Evolutionary conservation across 1,284 basidiomycete species (phyloP).

Genomic region (Ceratobasidium theobromae): DNA sequence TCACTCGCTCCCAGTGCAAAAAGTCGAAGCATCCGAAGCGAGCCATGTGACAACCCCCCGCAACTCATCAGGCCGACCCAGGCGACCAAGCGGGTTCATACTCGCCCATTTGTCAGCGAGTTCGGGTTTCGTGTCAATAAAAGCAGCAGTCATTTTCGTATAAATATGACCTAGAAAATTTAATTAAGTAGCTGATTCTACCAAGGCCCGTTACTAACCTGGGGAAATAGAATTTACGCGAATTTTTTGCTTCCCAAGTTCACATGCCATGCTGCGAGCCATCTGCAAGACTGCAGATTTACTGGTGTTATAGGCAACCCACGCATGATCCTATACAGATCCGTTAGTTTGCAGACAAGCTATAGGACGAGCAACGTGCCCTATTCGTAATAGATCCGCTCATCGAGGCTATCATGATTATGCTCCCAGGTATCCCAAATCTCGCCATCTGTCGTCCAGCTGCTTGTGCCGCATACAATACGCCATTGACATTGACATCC

Average conservation of each 20-base stretch:
- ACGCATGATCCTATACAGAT: conserved; percentile 37
- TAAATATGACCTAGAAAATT: conserved; percentile 26
- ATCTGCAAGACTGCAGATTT: conserved; percentile 49
- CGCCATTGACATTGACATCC: conserved; percentile 75
- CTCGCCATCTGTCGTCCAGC: conserved; percentile 74
- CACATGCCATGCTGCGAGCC: conserved; percentile 47
- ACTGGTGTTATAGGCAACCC: conserved; percentile 47
- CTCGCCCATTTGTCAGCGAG: conserved; percentile 71
- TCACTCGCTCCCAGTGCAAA: conserved; percentile 74
- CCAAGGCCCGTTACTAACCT: conserved; percentile 34
- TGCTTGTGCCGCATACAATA: conserved; percentile 75
- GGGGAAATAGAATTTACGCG: conserved; percentile 42
- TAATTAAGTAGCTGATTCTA: not conserved
- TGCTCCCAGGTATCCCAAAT: conserved; percentile 72
- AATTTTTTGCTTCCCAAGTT: conserved; percentile 46
- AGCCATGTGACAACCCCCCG: conserved; percentile 78
- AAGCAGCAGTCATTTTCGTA: conserved; percentile 70
- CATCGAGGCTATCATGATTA: conserved; percentile 84
- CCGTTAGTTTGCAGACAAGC: not conserved
- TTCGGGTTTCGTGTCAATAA: conserved; percentile 68
- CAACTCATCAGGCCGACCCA: conserved; percentile 75
- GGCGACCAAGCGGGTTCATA: conserved; percentile 71
- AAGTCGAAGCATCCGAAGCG: conserved; percentile 74
- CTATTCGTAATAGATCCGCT: conserved; percentile 63
- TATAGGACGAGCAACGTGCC: not conserved